phyloP scores from a whole-genome alignment of 2,329 filamentous ascomycete species.

The Pseudodiploospora longispora region DNA sequence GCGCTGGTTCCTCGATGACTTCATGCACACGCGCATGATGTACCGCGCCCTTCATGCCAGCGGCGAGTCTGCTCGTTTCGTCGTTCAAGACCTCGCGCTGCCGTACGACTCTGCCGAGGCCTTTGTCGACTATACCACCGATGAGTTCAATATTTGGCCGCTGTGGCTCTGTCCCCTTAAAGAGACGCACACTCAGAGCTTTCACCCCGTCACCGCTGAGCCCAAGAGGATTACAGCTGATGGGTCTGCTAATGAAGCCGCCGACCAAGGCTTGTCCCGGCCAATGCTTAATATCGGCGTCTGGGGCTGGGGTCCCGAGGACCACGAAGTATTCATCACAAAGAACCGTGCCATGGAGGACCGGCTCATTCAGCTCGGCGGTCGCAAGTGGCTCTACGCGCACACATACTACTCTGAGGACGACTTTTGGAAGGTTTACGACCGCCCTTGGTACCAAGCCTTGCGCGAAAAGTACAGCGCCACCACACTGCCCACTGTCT shows the following conservation, averaged over 20 bases:
- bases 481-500: constrained; percentile 54
- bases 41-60: constrained; percentile 64
- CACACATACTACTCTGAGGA: constrained; percentile 73
- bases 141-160: constrained; percentile 47
- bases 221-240: constrained; percentile 13
- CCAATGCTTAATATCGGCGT: constrained; percentile 59
- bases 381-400: constrained; percentile 82
- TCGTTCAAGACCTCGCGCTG: constrained; percentile 60
- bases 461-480: constrained; percentile 57
- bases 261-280: constrained; percentile 8
- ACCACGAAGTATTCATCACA: constrained; percentile 51
- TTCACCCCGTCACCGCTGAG: constrained; percentile 44
- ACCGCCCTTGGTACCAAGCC: constrained; percentile 50
- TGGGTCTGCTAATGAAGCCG: constrained; percentile 10
- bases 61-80: constrained; percentile 54
- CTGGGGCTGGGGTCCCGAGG: constrained; percentile 66
- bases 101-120: constrained; percentile 43
- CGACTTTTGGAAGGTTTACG: constrained; percentile 62
- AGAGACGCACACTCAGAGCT: constrained; percentile 40
- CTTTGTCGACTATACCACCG: constrained; percentile 48
- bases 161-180: constrained; percentile 52
- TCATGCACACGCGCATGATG: constrained; percentile 65
- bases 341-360: constrained; percentile 65
- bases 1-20: constrained; percentile 63
- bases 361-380: constrained; percentile 60